Evolutionary conservation across 2,329 filamentous ascomycete genomes (phyloP).

Genomic region (Xylariales sp.): DNA sequence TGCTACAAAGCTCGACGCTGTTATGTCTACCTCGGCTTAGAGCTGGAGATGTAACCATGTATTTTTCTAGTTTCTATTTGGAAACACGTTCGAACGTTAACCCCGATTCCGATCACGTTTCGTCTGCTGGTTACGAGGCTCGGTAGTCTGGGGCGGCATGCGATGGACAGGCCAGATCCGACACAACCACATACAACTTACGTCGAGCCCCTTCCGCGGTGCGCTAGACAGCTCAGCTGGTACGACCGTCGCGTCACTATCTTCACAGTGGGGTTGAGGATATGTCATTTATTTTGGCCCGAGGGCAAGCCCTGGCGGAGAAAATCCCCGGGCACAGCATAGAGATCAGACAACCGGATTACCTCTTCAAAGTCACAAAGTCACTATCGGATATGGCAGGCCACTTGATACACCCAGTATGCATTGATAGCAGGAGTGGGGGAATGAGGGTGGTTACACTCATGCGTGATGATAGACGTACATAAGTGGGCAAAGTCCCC

Average conservation of each 20-base stretch:
- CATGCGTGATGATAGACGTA: not conserved
- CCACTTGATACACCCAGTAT: not conserved
- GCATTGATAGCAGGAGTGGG: not conserved
- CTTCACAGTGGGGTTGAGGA: constrained; percentile 12
- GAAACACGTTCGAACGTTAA: not conserved
- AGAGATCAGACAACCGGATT: not conserved
- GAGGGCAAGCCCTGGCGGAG: too few species aligned
- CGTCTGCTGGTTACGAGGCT: not conserved
- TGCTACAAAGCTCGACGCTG: not conserved
- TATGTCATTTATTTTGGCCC: not conserved
- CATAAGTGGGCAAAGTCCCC: constrained; percentile 1
- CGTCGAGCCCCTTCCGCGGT: not conserved
- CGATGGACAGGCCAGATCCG: not conserved
- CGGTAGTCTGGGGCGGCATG: not conserved
- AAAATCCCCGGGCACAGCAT: too few species aligned
- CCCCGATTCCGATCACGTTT: not conserved
- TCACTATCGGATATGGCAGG: not conserved
- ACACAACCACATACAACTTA: not conserved
- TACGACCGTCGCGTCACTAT: not conserved
- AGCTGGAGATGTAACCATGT: not conserved
- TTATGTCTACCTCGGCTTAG: not conserved
- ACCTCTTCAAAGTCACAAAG: not conserved
- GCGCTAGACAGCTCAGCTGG: too few species aligned
- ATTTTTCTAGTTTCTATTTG: not conserved
- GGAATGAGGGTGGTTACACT: not conserved